Conservation (phyloP, 345 rosid genomes). For the Physaria fendleri region DNA sequence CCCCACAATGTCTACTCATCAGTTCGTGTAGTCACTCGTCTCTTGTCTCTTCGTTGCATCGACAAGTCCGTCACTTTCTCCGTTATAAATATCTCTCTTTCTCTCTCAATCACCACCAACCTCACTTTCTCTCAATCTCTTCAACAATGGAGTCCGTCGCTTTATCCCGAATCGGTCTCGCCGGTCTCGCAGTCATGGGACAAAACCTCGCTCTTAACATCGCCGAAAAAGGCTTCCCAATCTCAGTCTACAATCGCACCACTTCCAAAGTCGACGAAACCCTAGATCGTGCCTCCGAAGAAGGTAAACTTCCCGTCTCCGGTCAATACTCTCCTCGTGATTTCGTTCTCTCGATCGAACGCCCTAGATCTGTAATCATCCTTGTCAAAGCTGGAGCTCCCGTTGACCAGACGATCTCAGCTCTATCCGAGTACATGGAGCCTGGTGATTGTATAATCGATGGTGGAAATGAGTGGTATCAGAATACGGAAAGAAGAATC, state of each 20-base stretch:
- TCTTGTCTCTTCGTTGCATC: slow-evolving; percentile 47
- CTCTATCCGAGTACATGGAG: slow-evolving; percentile 66
- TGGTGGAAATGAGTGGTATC: slow-evolving; percentile 96
- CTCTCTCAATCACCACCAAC: neutral
- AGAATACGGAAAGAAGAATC: slow-evolving; percentile 78
- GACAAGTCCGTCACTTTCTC: slow-evolving; percentile 50
- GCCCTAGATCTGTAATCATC: slow-evolving; percentile 88
- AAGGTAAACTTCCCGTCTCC: slow-evolving; percentile 63
- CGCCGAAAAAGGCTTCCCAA: slow-evolving; percentile 88
- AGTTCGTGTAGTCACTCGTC: slow-evolving; percentile 14
- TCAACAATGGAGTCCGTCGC: slow-evolving; percentile 44
- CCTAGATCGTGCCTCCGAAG: slow-evolving; percentile 53
- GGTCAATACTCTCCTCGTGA: slow-evolving; percentile 76
- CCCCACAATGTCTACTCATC: no score
- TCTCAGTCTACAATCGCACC: slow-evolving; percentile 91
- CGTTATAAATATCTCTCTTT: slow-evolving; percentile 10
- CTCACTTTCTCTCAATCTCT: neutral
- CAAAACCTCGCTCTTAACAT: slow-evolving; percentile 88
- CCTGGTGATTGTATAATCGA: slow-evolving; percentile 87
- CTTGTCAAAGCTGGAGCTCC: slow-evolving; percentile 92
- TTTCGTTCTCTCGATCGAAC: slow-evolving; percentile 74
- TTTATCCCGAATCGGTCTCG: slow-evolving; percentile 78
- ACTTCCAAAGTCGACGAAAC: slow-evolving; percentile 88
- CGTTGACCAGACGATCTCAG: slow-evolving; percentile 78
- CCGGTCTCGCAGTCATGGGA: slow-evolving; percentile 97